Conservation (phyloP, 2,329 filamentous ascomycete species). For the Ceratocystis cubensis region DNA sequence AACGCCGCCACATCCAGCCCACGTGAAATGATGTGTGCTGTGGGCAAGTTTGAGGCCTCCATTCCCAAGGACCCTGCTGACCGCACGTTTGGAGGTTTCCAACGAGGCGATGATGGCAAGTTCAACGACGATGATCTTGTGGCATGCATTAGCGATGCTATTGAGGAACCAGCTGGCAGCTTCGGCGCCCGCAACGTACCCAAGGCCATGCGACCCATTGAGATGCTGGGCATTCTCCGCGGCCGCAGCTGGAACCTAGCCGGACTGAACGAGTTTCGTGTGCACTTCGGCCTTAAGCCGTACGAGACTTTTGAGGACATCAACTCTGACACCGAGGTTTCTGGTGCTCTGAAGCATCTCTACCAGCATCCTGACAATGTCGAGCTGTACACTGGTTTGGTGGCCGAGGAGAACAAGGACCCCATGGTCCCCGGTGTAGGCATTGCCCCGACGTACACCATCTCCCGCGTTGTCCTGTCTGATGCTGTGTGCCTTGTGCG, state of each 20-base stretch:
- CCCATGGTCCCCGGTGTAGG: slow-evolving; percentile 64
- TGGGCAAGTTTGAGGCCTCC: slow-evolving; percentile 48
- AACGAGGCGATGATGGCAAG: slow-evolving; percentile 52
- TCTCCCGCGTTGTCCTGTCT: slow-evolving; percentile 62
- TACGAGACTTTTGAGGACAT: slow-evolving; percentile 74
- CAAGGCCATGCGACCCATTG: slow-evolving; percentile 57
- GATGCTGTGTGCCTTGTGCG: slow-evolving; percentile 69
- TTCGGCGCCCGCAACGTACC: slow-evolving; percentile 67
- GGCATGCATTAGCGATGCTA: slow-evolving; percentile 51
- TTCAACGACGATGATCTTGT: slow-evolving; percentile 68
- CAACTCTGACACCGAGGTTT: slow-evolving; percentile 61
- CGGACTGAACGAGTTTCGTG: slow-evolving; percentile 72
- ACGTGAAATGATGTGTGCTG: slow-evolving; percentile 47
- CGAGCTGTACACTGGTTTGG: slow-evolving; percentile 67
- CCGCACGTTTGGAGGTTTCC: slow-evolving; percentile 54
- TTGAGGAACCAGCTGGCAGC: slow-evolving; percentile 64
- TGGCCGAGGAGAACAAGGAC: slow-evolving; percentile 61
- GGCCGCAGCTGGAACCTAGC: slow-evolving; percentile 65
- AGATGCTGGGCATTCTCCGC: slow-evolving; percentile 70
- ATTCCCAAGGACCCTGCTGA: slow-evolving; percentile 55
- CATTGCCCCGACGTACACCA: slow-evolving; percentile 62
- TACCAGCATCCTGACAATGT: slow-evolving; percentile 71
- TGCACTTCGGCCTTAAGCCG: slow-evolving; percentile 64
- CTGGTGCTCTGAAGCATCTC: slow-evolving; percentile 51
- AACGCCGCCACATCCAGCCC: slow-evolving; percentile 34